These are phyloP conservation scores for Termitomyces sp. DNA, from an alignment of 768 basidiomycete genomes.

Conservation along the genomic window DNA sequence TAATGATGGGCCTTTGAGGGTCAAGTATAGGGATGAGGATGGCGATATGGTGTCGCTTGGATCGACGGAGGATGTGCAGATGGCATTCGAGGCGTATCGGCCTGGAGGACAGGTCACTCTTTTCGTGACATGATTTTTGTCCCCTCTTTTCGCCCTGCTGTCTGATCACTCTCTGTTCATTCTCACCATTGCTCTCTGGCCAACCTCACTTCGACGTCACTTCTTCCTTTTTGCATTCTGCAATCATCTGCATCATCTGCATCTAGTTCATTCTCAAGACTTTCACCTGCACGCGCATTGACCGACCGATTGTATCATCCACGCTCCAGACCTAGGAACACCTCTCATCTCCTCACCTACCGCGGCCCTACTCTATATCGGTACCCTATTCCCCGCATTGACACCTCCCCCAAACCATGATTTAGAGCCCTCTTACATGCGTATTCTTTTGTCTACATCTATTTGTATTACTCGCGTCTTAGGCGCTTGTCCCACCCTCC, in stretches of 20 bases:
- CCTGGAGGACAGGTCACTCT: constrained; percentile 79
- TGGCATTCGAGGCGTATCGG: constrained; percentile 84
- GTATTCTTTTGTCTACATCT: constrained; percentile 10
- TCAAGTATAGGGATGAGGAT: constrained; percentile 90
- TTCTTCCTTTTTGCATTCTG: not conserved
- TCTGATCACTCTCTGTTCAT: not conserved
- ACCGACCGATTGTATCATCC: constrained; percentile 4
- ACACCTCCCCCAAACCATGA: not conserved
- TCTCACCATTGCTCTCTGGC: not conserved
- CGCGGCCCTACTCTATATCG: not conserved
- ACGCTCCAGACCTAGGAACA: not conserved
- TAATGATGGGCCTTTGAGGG: constrained; percentile 74
- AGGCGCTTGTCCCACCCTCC: constrained; percentile 7
- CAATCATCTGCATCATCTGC: constrained; percentile 7
- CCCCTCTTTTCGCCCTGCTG: not conserved
- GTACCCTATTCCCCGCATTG: constrained; percentile 7
- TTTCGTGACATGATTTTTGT: constrained; percentile 59
- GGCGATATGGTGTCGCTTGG: constrained; percentile 85
- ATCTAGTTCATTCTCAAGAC: constrained; percentile 4
- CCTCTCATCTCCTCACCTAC: constrained; percentile 1
- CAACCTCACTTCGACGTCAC: not conserved
- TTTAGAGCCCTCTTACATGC: not conserved
- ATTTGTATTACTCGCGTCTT: constrained; percentile 3
- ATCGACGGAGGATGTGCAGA: constrained; percentile 89
- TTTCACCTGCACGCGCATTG: constrained; percentile 9